Evolutionary conservation across 768 basidiomycete species (phyloP), one percentile per base, ranked within the genome.

Genomic region (Tremella fuciformis): DNA sequence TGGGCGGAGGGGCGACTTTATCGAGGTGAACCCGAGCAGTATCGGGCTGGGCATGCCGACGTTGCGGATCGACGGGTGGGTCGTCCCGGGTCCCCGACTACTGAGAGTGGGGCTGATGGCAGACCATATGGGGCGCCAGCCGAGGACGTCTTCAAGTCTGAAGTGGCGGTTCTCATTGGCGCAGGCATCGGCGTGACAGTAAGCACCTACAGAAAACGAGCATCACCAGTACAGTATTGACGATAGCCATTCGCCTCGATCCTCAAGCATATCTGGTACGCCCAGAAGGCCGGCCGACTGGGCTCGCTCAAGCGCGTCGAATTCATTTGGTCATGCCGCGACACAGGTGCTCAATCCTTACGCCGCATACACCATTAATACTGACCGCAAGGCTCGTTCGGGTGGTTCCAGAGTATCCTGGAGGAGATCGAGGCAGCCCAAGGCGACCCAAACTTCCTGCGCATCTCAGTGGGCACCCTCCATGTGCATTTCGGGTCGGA

Each of bases 191-290:
- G 91, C 78, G 90, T 97, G 42, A 94, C 93, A 13, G 69, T 67
- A 47, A 54, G 69, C 59, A 15, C 39, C 39, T 11, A n/a, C n/a
- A 40, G 11, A 11, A 37, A 15, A 16, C 24, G n/a, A 15, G 26
- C 15, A 13, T 47, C 13, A 50, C 29, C 8, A 13, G 2, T 55
- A n/a, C n/a, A n/a, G n/a, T n/a, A n/a, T n/a, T 19, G 40, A 25
- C 2, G 13, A 25, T 53, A 62, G 13, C 92, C 92, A 0, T 97
- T 94, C 70, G 91, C 91, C 0, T 90, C 89, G 18, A 93, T 97
- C 69, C 81, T 97, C 64, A 93, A 92, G 79, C 88, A 96, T 73
- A 89, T 97, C 61, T 93, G 91, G 91, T 93, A 94, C 80, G 84
- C 85, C 66, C 91, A 93, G 77, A 85, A 84, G 79, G 82, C 82